Percentiles rank a stretch among this genome's conserved stretches.
Evolutionary conservation across 208 protist species (phyloP).

Genomic region (Kentomonas sorsogonicus): DNA sequence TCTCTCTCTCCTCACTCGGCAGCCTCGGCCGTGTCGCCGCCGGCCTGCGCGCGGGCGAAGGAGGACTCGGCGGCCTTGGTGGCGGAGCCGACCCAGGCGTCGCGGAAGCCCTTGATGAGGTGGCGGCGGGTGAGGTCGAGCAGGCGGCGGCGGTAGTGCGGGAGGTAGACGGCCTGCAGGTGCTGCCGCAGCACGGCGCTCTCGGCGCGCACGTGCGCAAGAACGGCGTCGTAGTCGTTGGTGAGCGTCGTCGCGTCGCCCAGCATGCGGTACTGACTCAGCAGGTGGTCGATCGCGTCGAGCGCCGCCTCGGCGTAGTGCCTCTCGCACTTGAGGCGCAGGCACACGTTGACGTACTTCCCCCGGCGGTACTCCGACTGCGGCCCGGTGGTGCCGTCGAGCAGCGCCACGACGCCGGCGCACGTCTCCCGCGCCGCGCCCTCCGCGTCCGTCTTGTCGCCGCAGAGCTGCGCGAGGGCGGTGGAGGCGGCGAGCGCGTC

Average conservation of each 20-base stretch:
- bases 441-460: constrained; percentile 16
- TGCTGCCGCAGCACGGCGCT: constrained; percentile 40
- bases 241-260: constrained; percentile 21
- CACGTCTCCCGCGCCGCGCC: constrained; percentile 21
- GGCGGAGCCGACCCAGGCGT: too few species aligned
- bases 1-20: too few species aligned
- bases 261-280: constrained; percentile 40
- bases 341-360: constrained; percentile 54
- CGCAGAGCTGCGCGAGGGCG: constrained; percentile 21
- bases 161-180: constrained; percentile 46
- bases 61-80: too few species aligned
- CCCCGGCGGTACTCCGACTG: constrained; percentile 24
- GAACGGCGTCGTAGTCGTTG: constrained; percentile 18
- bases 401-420: constrained; percentile 8
- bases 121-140: constrained; percentile 37
- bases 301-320: constrained; percentile 57
- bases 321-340: constrained; percentile 55
- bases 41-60: too few species aligned
- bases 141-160: constrained; percentile 52
- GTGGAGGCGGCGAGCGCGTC: constrained; percentile 7
- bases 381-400: constrained; percentile 25
- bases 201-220: too few species aligned
- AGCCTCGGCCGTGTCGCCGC: too few species aligned
- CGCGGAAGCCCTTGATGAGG: constrained; percentile 18
- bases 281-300: constrained; percentile 60